Evolutionary conservation across 129 eudicot species (phyloP), one percentile per base, ranked within the genome.

Genomic region (Gnaphalium uliginosum): DNA sequence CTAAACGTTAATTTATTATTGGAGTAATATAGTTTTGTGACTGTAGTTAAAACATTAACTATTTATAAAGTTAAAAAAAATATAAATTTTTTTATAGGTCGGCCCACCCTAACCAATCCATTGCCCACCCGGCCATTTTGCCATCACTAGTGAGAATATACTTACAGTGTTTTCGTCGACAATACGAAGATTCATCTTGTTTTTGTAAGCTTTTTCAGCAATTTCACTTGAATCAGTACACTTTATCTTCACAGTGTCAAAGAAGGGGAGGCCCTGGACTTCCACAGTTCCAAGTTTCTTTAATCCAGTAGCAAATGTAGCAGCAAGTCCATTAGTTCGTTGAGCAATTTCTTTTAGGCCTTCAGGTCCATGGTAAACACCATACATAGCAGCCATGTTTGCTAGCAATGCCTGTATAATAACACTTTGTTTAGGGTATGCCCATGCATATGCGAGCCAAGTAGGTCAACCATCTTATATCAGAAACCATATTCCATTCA

Each of bases 301-400:
- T 43, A 88, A 68, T 26, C 97, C 98, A 73, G 87, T 87, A 66
- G 92, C 96, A 78, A 93, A 85, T 27, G 88, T 81, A 39, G 91
- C 91, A 58, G 98, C 98, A 78, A 93, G 91, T 74, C 96, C 98
- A 65, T 90, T 92, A 26, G 84, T 88, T 39, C 98, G 84, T 67
- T 90, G 93, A n/a, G 89, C 97, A 65, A 93, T 93, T 46, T 87
- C 74, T 79, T 93, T 93, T 61, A 93, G 88, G 67, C 98, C 98
- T 82, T 93, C 96, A 3, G 96, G 98, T 66, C 98, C 96, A 72
- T 93, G 98, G 81, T 90, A 93, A 69, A 93, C 87, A 78, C 91
- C 95, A 74, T 74, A 93, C 98, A 93, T 93, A 65, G 93, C 98
- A 85, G 96, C 98, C 97, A 93, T 93, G 83, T 93, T 90, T 67